Percentiles rank a stretch among this genome's conserved stretches.
Evolutionary conservation across 2,329 filamentous ascomycete species (phyloP).

Genomic region (Madurella mycetomatis): DNA sequence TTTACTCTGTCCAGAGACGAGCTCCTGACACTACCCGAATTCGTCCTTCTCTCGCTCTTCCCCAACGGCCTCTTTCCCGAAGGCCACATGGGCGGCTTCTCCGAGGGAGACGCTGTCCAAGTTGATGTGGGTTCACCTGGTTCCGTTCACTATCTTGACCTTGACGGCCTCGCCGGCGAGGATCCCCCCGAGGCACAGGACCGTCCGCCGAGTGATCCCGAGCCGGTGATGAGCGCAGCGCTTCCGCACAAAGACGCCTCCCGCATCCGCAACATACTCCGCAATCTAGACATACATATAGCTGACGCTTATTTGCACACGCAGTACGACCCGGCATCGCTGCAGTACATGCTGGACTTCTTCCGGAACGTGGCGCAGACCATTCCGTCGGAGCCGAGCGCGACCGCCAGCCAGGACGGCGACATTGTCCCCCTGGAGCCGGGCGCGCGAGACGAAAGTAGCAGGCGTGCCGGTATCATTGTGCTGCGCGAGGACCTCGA

Average conservation of each 20-base stretch:
- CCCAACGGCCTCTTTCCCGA: constrained; percentile 98
- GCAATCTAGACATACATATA: constrained; percentile 40
- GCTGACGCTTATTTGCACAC: constrained; percentile 35
- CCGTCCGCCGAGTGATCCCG: not conserved
- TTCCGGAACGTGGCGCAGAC: constrained; percentile 94
- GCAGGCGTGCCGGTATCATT: constrained; percentile 92
- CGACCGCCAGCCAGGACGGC: constrained; percentile 60
- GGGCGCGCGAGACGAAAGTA: constrained; percentile 68
- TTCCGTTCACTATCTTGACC: constrained; percentile 21
- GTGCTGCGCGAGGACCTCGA: constrained; percentile 93
- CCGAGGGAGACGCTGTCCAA: constrained; percentile 90
- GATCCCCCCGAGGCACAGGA: constrained; percentile 6
- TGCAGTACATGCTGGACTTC: constrained; percentile 99
- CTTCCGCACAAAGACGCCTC: not conserved
- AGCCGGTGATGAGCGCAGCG: not conserved
- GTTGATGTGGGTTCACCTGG: constrained; percentile 66
- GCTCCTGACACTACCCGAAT: constrained; percentile 90
- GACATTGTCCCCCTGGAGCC: constrained; percentile 65
- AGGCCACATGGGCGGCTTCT: constrained; percentile 88
- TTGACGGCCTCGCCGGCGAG: constrained; percentile 4
- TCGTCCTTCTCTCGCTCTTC: constrained; percentile 94
- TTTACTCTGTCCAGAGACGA: constrained; percentile 95
- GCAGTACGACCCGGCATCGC: constrained; percentile 92
- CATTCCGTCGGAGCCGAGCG: constrained; percentile 74
- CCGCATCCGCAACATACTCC: constrained; percentile 31